Evolutionary conservation across 2,329 filamentous ascomycete species (phyloP), one percentile per base, ranked within the genome.

Genomic region (Beauveria scarabaeidicola): DNA sequence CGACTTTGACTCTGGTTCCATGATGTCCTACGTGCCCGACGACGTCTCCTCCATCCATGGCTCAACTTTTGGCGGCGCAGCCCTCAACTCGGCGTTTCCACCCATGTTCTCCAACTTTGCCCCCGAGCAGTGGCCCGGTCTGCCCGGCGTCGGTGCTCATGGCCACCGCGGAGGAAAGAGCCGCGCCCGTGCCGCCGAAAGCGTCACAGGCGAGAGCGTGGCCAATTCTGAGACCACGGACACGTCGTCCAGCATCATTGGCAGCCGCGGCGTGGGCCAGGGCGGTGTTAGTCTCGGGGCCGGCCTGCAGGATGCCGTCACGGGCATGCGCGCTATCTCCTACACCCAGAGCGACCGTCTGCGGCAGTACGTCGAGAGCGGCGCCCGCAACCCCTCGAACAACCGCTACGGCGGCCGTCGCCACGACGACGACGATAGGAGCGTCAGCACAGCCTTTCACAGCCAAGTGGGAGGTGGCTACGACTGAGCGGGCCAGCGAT

Each of bases 11-110:
- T 85, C 89, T 19, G 89, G 90, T 47, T 97, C 93, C 3, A 89
- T 97, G 70, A 81, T 97, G 67, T 94, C 93, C 17, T 97, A 96
- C 72, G 96, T 99, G 62, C 91, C 93, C 2, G 94, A 99, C 68
- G 94, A 99, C 72, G 91, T 96, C 44, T 97, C 93, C 9, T 97
- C 92, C 2, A 89, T 99, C 50, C 93, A 97, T 73, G 92, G 91
- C 52, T 96, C 91, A 48, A 87, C 91, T 1, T 84, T 97, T 55
- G 91, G 91, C 58, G 91, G 91, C 41, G 89, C 89, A 40, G 88
- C 87, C n/a, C 80, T 95, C 32, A 74, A 73, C 61, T 70, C 70
- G 38, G 90, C 91, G 25, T 97, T 93, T 71, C 94, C 94, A 17
- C 89, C 90, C 19, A 96, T 97, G 88, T 99, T 99, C 74, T 91